phyloP scores from a whole-genome alignment of 148 eudicot genomes.

The Fagopyrum homotropicum region DNA sequence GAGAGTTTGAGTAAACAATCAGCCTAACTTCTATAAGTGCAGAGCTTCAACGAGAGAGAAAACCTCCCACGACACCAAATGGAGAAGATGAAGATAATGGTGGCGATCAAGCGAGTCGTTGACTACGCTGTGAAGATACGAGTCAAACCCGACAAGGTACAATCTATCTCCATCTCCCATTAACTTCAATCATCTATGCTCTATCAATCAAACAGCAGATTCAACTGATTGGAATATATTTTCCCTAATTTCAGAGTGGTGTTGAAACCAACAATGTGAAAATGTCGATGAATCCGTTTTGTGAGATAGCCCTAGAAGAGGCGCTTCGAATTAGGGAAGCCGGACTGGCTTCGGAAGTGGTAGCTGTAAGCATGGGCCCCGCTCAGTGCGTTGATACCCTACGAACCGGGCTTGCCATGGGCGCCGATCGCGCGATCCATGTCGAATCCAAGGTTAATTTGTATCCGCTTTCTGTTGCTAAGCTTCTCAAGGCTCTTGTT shows the following conservation, averaged over 20 bases:
- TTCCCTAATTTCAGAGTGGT: constrained; percentile 43
- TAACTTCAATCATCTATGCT: not conserved
- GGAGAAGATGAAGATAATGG: constrained; percentile 81
- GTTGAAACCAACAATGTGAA: constrained; percentile 83
- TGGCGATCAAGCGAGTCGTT: constrained; percentile 75
- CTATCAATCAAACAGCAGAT: not conserved
- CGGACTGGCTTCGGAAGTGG: constrained; percentile 89
- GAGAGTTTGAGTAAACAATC: not conserved
- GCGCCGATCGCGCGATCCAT: constrained; percentile 90
- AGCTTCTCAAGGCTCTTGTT: constrained; percentile 71
- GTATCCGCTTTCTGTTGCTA: constrained; percentile 68
- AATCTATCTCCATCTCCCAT: not conserved
- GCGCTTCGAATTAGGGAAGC: constrained; percentile 70
- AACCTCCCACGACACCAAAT: not conserved
- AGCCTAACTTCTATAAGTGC: not conserved
- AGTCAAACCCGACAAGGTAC: constrained; percentile 87
- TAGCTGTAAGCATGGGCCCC: constrained; percentile 82
- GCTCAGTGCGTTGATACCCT: constrained; percentile 77
- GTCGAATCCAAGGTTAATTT: constrained; percentile 38
- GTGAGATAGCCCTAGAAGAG: constrained; percentile 94
- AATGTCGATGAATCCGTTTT: constrained; percentile 99
- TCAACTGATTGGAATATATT: not conserved
- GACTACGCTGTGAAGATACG: constrained; percentile 98
- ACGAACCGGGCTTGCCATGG: constrained; percentile 96
- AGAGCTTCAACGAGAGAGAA: not conserved